Conservation (phyloP, 768 basidiomycete genomes). For the Phallus indusiatus region DNA sequence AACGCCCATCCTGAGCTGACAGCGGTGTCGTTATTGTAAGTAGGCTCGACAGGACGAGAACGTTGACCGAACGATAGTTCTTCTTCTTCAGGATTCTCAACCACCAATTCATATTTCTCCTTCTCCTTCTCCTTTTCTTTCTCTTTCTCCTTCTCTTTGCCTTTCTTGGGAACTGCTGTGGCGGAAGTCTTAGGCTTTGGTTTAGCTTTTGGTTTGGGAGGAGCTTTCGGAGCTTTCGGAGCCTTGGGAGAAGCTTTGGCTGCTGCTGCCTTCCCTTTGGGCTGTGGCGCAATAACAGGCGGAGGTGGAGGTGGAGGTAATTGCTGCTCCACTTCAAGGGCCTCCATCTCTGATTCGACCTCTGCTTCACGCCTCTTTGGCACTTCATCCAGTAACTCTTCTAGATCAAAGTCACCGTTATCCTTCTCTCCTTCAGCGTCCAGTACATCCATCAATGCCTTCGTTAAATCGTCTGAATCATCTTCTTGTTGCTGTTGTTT, state of each 20-base stretch:
- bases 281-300: conserved; percentile 22
- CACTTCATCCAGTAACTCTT: conserved; percentile 21
- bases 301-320: conserved; percentile 15
- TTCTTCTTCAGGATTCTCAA: conserved; percentile 33
- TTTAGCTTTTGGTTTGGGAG: conserved; percentile 19
- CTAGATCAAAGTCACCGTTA: conserved; percentile 19
- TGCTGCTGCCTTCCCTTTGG: conserved; percentile 22
- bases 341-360: conserved; percentile 20
- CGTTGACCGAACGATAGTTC: conserved; percentile 41
- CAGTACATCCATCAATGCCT: neutral
- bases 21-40: conserved; percentile 18
- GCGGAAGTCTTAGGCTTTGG: conserved; percentile 14
- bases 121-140: conserved; percentile 9
- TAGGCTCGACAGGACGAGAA: conserved; percentile 23
- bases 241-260: conserved; percentile 14
- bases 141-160: conserved; percentile 11
- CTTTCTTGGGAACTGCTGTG: conserved; percentile 1
- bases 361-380: conserved; percentile 28
- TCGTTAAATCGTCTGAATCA: conserved; percentile 3
- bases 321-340: neutral
- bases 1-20: conserved; percentile 26
- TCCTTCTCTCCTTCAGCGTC: conserved; percentile 16
- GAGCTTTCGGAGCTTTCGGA: conserved; percentile 12
- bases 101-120: neutral
- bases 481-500: neutral